Base-by-base conservation (phyloP, 345 rosid genomes). In the Draba incana region DNA sequence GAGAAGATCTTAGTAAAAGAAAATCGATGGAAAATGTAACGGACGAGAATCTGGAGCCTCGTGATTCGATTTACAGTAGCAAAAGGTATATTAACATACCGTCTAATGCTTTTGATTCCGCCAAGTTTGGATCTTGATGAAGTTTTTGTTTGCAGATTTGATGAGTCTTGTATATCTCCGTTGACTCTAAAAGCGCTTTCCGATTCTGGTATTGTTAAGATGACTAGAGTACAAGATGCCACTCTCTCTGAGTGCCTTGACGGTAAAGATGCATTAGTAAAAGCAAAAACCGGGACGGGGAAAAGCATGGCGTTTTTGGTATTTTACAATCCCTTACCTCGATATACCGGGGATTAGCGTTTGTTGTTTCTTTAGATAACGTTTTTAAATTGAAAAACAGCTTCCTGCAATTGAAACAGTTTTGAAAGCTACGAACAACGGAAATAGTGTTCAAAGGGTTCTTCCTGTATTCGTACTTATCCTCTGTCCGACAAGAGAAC, bases 391-490 rank as follows among this genome's bases (percentile, higher is more conserved):
- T 72, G 25, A 69, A 78, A 81, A 85, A 83, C 88, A 94, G 99
- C 90, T 92, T 84, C 99, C 98, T 77, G 98, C 96, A 56, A 88
- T 89, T 92, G 98, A 95, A 95, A 82, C 99, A 89, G 98, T 83
- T 82, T 70, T 86, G 80, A 88, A 85, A 84, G 83, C 88, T 72
- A 74, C 64, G 62, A 81, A 68, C 65, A 74, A 68, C 65, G 62
- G 73, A 42, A 69, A 57, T 4, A 16, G 35, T 13, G 69, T 20
- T 57, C 82, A 78, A 37, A 78, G 73, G 67, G 88, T 83, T 53
- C 77, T 79, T 60, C 88, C 92, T 1, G 55, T 86, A 67, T 76
- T 73, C 66, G 82, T 77, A 70, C 98, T 95, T 69, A 63, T 95
- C 74, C 89, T 95, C 62, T 92, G 98, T 70, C 98, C 99, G 38